Evolutionary conservation across 352 stramenopile genomes (phyloP).

Genomic region (Globisporangium heterothallicum): DNA sequence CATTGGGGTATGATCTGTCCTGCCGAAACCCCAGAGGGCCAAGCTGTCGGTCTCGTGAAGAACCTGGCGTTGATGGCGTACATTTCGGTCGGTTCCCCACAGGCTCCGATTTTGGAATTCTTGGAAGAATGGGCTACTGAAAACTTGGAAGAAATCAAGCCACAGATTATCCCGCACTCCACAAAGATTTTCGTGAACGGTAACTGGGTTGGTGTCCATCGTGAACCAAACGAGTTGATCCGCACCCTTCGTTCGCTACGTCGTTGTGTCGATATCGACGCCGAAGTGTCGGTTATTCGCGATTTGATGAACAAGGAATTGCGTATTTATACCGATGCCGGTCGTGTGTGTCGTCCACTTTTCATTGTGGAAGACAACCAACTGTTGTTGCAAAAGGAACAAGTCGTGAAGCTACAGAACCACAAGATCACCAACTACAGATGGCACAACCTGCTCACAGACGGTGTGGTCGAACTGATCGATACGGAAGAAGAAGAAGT

Average conservation of each 20-base stretch:
- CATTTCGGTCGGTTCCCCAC: slow-evolving; percentile 92
- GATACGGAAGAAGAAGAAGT: slow-evolving; percentile 99
- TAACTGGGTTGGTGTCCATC: slow-evolving; percentile 98
- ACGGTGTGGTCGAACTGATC: slow-evolving; percentile 97
- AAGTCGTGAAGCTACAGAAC: slow-evolving; percentile 95
- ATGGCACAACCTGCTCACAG: slow-evolving; percentile 86
- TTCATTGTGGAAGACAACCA: slow-evolving; percentile 98
- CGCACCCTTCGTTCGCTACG: slow-evolving; percentile 93
- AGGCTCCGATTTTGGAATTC: slow-evolving; percentile 97
- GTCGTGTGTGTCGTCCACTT: slow-evolving; percentile 96
- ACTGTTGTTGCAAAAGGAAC: slow-evolving; percentile 95
- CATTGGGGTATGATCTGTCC: slow-evolving; percentile 99
- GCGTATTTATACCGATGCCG: slow-evolving; percentile 99
- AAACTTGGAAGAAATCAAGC: slow-evolving; percentile 96
- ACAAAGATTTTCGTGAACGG: slow-evolving; percentile 99
- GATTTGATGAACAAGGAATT: slow-evolving; percentile 98
- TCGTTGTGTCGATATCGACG: slow-evolving; percentile 97
- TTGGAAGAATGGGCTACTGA: slow-evolving; percentile 98
- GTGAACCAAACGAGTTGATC: slow-evolving; percentile 95
- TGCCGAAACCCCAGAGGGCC: slow-evolving; percentile 94
- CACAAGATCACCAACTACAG: slow-evolving; percentile 87
- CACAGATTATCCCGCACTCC: slow-evolving; percentile 95
- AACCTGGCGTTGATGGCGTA: slow-evolving; percentile 99
- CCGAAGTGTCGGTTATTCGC: slow-evolving; percentile 97
- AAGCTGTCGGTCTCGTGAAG: slow-evolving; percentile 95